A percentile compares a stretch with the other conserved stretches of the same genome.
Evolutionary conservation across 1,139 yeast genomes (phyloP).

Genomic region (Zygoascus hellenicus): DNA sequence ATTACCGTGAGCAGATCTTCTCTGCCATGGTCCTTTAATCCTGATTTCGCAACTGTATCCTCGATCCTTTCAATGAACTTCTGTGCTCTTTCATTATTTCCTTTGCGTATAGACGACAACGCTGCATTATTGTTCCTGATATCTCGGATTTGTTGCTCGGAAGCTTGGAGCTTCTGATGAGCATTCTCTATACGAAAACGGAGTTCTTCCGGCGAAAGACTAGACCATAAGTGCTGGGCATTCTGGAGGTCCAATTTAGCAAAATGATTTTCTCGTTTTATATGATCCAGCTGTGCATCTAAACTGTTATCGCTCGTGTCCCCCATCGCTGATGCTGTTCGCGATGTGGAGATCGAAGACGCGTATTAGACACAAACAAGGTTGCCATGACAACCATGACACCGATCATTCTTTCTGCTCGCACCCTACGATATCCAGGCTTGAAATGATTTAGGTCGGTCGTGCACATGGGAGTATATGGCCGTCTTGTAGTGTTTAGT

Average conservation of each 20-base stretch:
- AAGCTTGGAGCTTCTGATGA: neutral
- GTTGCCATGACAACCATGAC: neutral
- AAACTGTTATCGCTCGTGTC: neutral
- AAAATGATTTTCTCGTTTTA: neutral
- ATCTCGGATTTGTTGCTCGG: neutral
- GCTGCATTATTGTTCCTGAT: neutral
- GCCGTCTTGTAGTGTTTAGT: too few species aligned
- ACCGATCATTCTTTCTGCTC: too few species aligned
- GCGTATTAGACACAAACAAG: neutral
- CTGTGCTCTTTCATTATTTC: conserved; percentile 1
- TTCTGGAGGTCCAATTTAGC: neutral
- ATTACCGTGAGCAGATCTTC: neutral
- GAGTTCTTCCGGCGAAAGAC: neutral
- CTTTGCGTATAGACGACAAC: too few species aligned
- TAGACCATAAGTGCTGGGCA: conserved; percentile 1
- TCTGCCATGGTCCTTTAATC: neutral
- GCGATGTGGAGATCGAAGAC: neutral
- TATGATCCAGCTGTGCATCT: neutral
- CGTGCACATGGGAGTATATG: too few species aligned
- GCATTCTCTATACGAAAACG: neutral
- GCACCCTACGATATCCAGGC: too few species aligned
- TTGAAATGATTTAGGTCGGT: too few species aligned
- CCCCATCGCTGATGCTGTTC: neutral
- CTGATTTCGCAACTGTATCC: neutral
- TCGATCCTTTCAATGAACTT: neutral